Conservation (phyloP, 2,329 filamentous ascomycete species). For the Aspergillus ruber region DNA sequence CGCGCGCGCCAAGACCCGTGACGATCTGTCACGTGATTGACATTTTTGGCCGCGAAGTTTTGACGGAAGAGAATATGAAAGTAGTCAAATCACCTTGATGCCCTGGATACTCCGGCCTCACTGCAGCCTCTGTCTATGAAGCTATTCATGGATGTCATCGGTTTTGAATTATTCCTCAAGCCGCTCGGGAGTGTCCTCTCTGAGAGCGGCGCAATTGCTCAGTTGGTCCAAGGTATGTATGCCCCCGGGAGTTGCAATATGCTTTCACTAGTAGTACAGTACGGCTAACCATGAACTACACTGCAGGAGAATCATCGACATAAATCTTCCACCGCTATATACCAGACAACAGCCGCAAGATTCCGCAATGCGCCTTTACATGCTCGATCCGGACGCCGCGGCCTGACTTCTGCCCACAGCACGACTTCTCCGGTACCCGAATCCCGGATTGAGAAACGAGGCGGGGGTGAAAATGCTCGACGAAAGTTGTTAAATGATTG, state of each 20-base stretch:
- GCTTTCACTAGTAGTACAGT: neutral
- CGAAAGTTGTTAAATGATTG: conserved; percentile 6
- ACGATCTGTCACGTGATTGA: conserved; percentile 27
- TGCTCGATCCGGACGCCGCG: conserved; percentile 1
- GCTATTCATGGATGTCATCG: conserved; percentile 39
- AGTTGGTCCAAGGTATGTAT: conserved; percentile 11
- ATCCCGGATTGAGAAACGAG: neutral
- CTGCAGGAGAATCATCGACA: neutral
- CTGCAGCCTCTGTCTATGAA: conserved; percentile 10
- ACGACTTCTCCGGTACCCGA: neutral
- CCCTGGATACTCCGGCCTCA: conserved; percentile 4
- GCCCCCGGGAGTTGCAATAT: neutral
- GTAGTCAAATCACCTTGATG: neutral
- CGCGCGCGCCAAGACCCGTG: conserved; percentile 29
- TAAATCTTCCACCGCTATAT: neutral
- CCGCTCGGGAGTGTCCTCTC: conserved; percentile 30
- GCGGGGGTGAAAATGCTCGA: conserved; percentile 1
- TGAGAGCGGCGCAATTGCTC: conserved; percentile 27
- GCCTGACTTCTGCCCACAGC: conserved; percentile 1
- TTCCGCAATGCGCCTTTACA: conserved; percentile 3
- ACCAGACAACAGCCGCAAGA: neutral
- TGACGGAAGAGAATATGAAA: neutral
- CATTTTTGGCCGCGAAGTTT: conserved; percentile 14
- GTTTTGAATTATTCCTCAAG: conserved; percentile 32
- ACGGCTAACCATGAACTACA: neutral